Conservation (phyloP, 306 rosid genomes). For the Citrullus mucosospermus region DNA sequence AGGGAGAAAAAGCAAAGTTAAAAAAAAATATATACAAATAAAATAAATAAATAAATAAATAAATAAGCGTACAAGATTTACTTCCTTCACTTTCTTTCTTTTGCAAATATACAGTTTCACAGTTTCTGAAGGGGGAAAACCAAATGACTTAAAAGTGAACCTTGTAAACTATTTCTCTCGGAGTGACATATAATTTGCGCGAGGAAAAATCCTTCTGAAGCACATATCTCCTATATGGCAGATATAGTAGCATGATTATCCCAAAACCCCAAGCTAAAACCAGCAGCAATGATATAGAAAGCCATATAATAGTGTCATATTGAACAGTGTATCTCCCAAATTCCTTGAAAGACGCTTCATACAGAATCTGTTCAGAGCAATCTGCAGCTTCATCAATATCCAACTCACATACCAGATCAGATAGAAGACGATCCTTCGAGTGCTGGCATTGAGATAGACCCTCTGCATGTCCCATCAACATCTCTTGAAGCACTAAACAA, state of each 20-base stretch:
- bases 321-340: conserved; percentile 41
- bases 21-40: neutral
- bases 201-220: conserved; percentile 64
- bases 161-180: conserved; percentile 67
- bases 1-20: neutral
- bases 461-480: conserved; percentile 60
- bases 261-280: conserved; percentile 94
- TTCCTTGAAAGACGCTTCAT: conserved; percentile 71
- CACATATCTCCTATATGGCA: conserved; percentile 61
- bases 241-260: conserved; percentile 71
- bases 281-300: conserved; percentile 68
- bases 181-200: conserved; percentile 70
- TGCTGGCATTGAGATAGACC: conserved; percentile 39
- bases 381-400: conserved; percentile 39
- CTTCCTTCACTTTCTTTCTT: neutral
- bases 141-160: conserved; percentile 20
- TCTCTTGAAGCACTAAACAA: conserved; percentile 34
- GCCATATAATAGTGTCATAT: conserved; percentile 78
- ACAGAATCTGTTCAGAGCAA: conserved; percentile 39
- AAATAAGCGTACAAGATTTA: neutral
- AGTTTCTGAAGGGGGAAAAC: neutral
- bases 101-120: neutral
- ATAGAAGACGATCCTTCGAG: conserved; percentile 32
- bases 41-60: too few species aligned
- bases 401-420: conserved; percentile 34